Base-by-base conservation (phyloP, 2,329 filamentous ascomycete genomes). In the Fusarium pseudograminearum region DNA sequence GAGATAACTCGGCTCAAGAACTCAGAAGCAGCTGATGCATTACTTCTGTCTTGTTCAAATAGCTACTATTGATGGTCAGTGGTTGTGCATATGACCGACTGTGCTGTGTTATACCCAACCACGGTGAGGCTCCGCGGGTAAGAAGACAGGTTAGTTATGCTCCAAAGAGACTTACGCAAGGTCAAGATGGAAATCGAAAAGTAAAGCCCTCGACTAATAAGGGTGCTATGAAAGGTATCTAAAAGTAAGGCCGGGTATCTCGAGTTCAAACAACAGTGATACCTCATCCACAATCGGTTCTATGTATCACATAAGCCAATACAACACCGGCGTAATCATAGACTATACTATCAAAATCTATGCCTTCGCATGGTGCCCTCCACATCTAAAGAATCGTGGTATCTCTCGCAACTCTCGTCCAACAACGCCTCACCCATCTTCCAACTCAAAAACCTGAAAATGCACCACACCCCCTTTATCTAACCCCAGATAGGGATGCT, bases 361-460 rank as follows among this genome's bases (percentile, higher is more conserved):
- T 70, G 63, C 54, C 50, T 44, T 40, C 36, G 54, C 41, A 33
- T 40, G 38, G 28, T 52, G 30, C 22, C 40, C 18, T 33, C 38
- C 44, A 20, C 34, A 33, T 51, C 44, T 28, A 38, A 52, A 46
- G 47, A 56, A 38, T 30, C 44, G 28, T 54, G 30, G 38, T 36
- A 40, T 42, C 52, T 42, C 38, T 57, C 45, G 48, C 45, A 24
- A 44, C 24, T 62, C 57, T 53, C 54, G 42, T 56, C 51, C 57
- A 65, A 34, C 58, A 73, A 74, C 72, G 70, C 72, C 72, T 38
- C 50, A 47, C 36, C 51, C 57, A 38, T 58, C 62, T 53, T 48
- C 45, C 52, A 30, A 36, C n/a, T 40, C 52, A 38, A 48, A 30
- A 30, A 50, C 22, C 48, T 54, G 24, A 47, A 44, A 61, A 47